These are phyloP conservation scores for Pichia rugopelliculosa DNA, from an alignment of 805 yeast genomes.

Conservation along the genomic window DNA sequence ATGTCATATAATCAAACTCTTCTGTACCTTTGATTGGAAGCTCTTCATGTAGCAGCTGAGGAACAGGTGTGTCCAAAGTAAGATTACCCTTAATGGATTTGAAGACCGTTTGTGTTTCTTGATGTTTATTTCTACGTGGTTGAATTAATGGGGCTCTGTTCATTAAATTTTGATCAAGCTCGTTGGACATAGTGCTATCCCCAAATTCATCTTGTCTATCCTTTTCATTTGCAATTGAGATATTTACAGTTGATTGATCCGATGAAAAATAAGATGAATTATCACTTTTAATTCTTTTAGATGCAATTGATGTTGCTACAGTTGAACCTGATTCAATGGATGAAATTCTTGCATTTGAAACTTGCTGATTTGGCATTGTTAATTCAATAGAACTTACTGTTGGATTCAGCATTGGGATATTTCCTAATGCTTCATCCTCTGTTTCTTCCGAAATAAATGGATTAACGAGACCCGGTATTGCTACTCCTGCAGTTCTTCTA, in stretches of 20 bases:
- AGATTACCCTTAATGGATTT: slow-evolving; percentile 72
- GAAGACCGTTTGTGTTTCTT: slow-evolving; percentile 50
- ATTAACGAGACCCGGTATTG: slow-evolving; percentile 42
- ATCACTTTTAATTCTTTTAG: slow-evolving; percentile 12
- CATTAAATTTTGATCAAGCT: slow-evolving; percentile 10
- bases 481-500: slow-evolving; percentile 43
- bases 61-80: slow-evolving; percentile 90
- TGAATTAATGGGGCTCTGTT: slow-evolving; percentile 22
- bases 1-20: slow-evolving; percentile 93
- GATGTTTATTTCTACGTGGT: slow-evolving; percentile 32
- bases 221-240: slow-evolving; percentile 4
- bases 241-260: slow-evolving; percentile 15
- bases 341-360: slow-evolving; percentile 15
- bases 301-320: slow-evolving; percentile 10
- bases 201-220: slow-evolving; percentile 16
- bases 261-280: slow-evolving; percentile 17
- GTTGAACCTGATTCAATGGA: slow-evolving; percentile 15
- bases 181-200: slow-evolving; percentile 5
- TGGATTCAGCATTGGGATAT: slow-evolving; percentile 21
- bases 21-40: slow-evolving; percentile 84
- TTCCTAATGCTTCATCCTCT: slow-evolving; percentile 23
- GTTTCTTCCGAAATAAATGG: slow-evolving; percentile 37
- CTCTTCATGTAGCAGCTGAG: slow-evolving; percentile 77
- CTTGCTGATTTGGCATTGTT: slow-evolving; percentile 10
- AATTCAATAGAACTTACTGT: slow-evolving; percentile 3